Percentiles rank a stretch among this genome's conserved stretches.
Evolutionary conservation across 2,329 filamentous ascomycete species (phyloP).

Genomic region (Moelleriella libera): DNA sequence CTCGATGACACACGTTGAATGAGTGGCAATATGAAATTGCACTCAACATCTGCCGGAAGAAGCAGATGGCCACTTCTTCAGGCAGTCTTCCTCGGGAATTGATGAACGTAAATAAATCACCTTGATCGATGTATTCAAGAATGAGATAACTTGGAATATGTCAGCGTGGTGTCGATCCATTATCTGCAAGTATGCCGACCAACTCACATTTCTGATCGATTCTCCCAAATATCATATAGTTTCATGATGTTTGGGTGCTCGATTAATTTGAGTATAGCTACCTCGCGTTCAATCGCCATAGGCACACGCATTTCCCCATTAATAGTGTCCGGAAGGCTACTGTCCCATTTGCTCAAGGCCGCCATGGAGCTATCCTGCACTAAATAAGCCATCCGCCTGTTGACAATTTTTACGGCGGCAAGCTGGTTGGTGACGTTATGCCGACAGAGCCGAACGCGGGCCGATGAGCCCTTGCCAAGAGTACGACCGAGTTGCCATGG

Average conservation of each 20-base stretch:
- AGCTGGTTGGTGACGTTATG: slow-evolving; percentile 66
- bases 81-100: slow-evolving; percentile 56
- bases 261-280: slow-evolving; percentile 92
- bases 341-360: slow-evolving; percentile 63
- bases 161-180: not conserved
- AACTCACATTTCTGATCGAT: slow-evolving; percentile 78
- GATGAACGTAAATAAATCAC: slow-evolving; percentile 80
- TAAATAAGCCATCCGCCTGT: slow-evolving; percentile 64
- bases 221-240: slow-evolving; percentile 96
- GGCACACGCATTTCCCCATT: slow-evolving; percentile 61
- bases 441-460: slow-evolving; percentile 72
- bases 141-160: slow-evolving; percentile 61
- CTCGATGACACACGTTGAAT: slow-evolving; percentile 89
- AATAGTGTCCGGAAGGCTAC: slow-evolving; percentile 36
- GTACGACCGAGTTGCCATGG: slow-evolving; percentile 89
- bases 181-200: not conserved
- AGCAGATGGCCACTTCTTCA: slow-evolving; percentile 68
- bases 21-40: slow-evolving; percentile 87
- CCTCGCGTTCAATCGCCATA: slow-evolving; percentile 82
- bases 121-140: slow-evolving; percentile 72
- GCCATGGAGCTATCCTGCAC: slow-evolving; percentile 77
- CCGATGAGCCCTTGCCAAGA: slow-evolving; percentile 79
- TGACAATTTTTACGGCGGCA: slow-evolving; percentile 92
- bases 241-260: slow-evolving; percentile 91
- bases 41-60: slow-evolving; percentile 88